Base-by-base conservation (phyloP, 75 land plant genomes). In the Pseudotsuga menziesii region DNA sequence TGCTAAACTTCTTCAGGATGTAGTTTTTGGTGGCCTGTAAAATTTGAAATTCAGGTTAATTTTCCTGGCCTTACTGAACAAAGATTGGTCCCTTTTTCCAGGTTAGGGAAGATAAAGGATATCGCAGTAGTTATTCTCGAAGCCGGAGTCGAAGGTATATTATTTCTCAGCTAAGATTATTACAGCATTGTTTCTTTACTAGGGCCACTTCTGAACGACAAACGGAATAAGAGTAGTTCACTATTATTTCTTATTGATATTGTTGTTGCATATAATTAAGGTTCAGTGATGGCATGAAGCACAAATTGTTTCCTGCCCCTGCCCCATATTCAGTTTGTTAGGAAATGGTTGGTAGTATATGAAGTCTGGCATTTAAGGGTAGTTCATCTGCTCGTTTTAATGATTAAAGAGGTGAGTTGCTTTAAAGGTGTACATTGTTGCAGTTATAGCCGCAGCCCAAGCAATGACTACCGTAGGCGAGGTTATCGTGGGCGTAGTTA, bases 101-200 rank as follows among this genome's bases (percentile, higher is more conserved):
- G n/a, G 41, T 59, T 74, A 23, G 32, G 86, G 91, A 89, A 87
- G 72, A 85, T 78, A 61, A 85, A 87, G 76, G 81, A 87, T 79
- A 84, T 72, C 61, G 69, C 23, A 48, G 78, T 32, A 81, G 88
- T 57, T 58, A 73, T 3, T 85, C 91, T 15, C 84, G 82, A 74
- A 91, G 94, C 60, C 86, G 88, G 22, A 88, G 89, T 41, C 72
- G 52, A 32, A 69, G 69, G 69, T 64, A 64, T 32, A 44, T 44
- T 44, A 44, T 44, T 44, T 44, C 9, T 7, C 52, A 44, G 8
- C 52, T 44, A 7, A 44, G 0, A 44, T 44, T 44, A 7, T 7
- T 44, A 39, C 41, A 39, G 41, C 4, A 6, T 44, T 39, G 4
- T 39, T 4, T 39, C 3, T 39, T 39, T 1, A 39, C 41, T 4